Base-by-base conservation (phyloP, 2,329 filamentous ascomycete genomes). In the Arthrinium puccinioides region DNA sequence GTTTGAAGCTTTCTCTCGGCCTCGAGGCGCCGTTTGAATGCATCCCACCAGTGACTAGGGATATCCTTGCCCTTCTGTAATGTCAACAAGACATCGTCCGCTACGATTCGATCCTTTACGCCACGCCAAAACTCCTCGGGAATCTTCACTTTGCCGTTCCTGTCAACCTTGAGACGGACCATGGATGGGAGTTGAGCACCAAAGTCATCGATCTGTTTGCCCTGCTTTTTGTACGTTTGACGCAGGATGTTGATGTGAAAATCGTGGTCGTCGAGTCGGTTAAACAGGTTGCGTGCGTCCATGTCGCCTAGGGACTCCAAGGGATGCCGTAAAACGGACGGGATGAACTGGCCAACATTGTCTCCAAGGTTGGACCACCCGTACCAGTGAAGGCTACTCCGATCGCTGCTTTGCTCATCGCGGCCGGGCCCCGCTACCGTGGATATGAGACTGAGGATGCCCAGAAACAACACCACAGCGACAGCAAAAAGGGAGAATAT, bases 101-200 rank as follows among this genome's bases (percentile, higher is more conserved):
- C 55, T 15, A 60, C 61, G 32, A 84, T 70, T 39, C 71, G 65
- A 37, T 72, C 69, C 18, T 67, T 64, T 8, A 87, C 54, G 0
- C 80, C 82, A 39, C 75, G 65, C 73, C 77, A 87, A 42, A 87
- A 84, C 3, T 77, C 69, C 18, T 74, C 65, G 0, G 72, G 61
- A 13, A 86, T 71, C 16, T 72, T 59, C 0, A 64, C 57, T 9
- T 70, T 66, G 11, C 79, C 80, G 21, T 72, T 56, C 23, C 62
- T 56, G 39, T 70, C 62, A 7, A 67, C 64, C 11, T 70, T 64
- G 45, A 83, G 69, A 41, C 74, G 70, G 5, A 86, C 61, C 9
- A 71, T 48, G 10, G 70, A 64, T 0, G 82, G 82, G 4, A 86
- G 56, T 4, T 72, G 57, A 0, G 59, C 48, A 32, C 70, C 52